Evolutionary conservation across 441 rosid genomes (phyloP).

Genomic region (Populus hybrid): DNA sequence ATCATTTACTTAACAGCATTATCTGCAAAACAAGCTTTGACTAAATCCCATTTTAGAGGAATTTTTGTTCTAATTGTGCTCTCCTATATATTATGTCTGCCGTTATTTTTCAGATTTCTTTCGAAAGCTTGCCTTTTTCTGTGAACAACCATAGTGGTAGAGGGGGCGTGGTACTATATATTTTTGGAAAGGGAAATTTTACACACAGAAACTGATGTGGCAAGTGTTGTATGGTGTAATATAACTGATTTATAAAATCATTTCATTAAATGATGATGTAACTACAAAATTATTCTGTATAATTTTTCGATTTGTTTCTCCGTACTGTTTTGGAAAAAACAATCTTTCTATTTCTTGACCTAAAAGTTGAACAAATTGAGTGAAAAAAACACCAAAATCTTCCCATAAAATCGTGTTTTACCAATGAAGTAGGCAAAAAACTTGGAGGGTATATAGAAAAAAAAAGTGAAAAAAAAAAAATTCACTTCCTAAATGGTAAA

Average conservation of each 20-base stretch:
- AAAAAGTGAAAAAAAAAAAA: background rate
- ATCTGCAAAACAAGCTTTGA: background rate
- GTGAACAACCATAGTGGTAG: background rate
- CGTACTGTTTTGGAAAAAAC: background rate
- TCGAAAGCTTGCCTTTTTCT: background rate
- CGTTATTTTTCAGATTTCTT: background rate
- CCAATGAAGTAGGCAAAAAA: background rate
- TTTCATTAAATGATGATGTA: no score
- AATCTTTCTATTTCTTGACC: background rate
- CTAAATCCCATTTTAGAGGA: background rate
- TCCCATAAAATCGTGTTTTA: background rate
- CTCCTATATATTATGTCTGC: background rate
- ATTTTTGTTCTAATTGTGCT: background rate
- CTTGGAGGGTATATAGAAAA: slow-evolving; percentile 1
- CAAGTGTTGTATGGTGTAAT: background rate
- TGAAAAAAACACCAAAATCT: background rate
- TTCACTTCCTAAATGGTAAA: background rate
- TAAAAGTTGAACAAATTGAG: background rate
- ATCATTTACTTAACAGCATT: background rate
- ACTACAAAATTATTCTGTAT: no score
- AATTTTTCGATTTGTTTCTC: no score
- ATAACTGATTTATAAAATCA: background rate
- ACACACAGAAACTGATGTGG: background rate
- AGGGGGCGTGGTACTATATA: background rate
- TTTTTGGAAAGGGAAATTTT: no score